A percentile compares a stretch with the other conserved stretches of the same genome.
These are phyloP conservation scores for Allium cepa DNA, from an alignment of 106 monocot species.

Conservation along the genomic window DNA sequence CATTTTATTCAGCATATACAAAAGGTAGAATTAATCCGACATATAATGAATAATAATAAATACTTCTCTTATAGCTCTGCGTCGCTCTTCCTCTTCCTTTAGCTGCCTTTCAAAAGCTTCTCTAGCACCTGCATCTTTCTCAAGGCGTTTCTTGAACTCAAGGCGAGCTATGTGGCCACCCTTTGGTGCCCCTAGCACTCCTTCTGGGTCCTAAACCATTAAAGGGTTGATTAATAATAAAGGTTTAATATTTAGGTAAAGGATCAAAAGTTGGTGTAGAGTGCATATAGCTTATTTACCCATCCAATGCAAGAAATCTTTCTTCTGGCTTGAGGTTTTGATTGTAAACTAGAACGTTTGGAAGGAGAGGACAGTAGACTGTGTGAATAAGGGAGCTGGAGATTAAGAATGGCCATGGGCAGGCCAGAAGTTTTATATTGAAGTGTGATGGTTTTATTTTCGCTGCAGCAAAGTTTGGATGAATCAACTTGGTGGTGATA, in stretches of 20 bases:
- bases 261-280: neutral
- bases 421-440: too few relatives aligned
- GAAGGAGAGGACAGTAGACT: too few relatives aligned
- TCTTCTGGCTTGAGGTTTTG: neutral
- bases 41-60: neutral
- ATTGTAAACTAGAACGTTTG: neutral
- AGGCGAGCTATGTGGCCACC: constrained; percentile 69
- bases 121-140: constrained; percentile 59
- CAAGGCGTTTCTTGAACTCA: constrained; percentile 63
- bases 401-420: too few relatives aligned
- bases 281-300: constrained; percentile 10
- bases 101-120: constrained; percentile 64
- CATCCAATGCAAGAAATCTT: constrained; percentile 58
- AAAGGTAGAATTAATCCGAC: neutral
- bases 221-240: neutral
- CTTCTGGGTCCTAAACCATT: constrained; percentile 67
- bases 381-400: too few relatives aligned
- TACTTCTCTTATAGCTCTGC: constrained; percentile 44
- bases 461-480: too few relatives aligned
- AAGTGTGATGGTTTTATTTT: too few relatives aligned
- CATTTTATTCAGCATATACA: neutral
- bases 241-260: neutral
- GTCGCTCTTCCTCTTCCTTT: constrained; percentile 66
- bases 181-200: constrained; percentile 65
- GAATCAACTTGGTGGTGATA: too few relatives aligned